phyloP scores from a whole-genome alignment of 1,284 basidiomycete genomes.

The Ceratobasidium sp. region DNA sequence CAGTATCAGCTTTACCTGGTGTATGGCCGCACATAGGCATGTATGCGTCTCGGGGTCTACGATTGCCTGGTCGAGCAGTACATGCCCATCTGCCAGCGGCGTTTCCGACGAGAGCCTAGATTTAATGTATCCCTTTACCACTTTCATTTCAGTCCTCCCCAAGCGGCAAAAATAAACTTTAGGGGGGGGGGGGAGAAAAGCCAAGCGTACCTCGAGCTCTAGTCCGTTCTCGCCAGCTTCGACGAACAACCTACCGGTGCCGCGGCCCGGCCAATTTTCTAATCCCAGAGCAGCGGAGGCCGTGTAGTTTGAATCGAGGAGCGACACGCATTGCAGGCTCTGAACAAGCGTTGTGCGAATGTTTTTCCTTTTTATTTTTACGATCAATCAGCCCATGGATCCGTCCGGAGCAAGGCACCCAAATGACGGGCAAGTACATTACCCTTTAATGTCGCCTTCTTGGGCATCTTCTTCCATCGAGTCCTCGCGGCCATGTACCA shows the following conservation, averaged over 20 bases:
- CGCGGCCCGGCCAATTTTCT: conserved; percentile 31
- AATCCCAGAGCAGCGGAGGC: background rate
- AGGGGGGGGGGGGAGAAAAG: no score
- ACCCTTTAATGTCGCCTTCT: conserved; percentile 31
- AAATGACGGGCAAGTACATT: background rate
- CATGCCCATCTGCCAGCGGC: conserved; percentile 58
- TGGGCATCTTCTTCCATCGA: conserved; percentile 35
- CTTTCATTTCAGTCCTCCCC: background rate
- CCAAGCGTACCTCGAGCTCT: conserved; percentile 25
- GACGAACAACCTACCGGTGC: conserved; percentile 20
- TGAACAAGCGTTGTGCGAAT: conserved; percentile 30
- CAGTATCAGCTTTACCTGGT: conserved; percentile 57
- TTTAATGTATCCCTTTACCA: conserved; percentile 63
- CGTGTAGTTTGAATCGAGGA: conserved; percentile 32
- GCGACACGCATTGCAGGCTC: conserved; percentile 35
- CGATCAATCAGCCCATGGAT: background rate
- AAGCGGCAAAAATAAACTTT: background rate
- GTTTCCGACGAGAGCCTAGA: conserved; percentile 64
- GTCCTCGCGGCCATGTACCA: conserved; percentile 21
- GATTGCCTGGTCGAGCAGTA: conserved; percentile 64
- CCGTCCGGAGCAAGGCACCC: background rate
- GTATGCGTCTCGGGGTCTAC: conserved; percentile 66
- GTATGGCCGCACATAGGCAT: conserved; percentile 62
- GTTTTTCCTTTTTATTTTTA: conserved; percentile 27
- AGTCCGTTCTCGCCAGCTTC: conserved; percentile 34